A percentile compares a stretch with the other conserved stretches of the same genome.
phyloP scores from a whole-genome alignment of 257 asterid genomes.

The Striga asiatica region DNA sequence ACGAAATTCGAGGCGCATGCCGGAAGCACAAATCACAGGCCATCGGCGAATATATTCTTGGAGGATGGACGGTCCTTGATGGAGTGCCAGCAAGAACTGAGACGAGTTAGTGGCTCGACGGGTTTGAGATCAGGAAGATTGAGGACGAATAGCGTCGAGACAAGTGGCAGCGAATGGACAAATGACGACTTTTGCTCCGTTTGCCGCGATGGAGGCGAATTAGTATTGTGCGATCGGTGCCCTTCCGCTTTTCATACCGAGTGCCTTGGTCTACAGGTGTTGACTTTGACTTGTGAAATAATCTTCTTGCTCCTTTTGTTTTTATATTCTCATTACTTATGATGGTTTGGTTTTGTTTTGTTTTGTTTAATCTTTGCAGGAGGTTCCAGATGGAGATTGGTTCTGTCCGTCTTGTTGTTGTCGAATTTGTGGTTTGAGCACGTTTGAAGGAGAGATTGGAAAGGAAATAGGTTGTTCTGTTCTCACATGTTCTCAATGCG shows the following conservation, averaged over 20 bases:
- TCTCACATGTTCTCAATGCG: conserved; percentile 64
- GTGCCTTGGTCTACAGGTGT: conserved; percentile 85
- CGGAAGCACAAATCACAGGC: conserved; percentile 44
- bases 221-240: conserved; percentile 76
- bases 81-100: conserved; percentile 55
- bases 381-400: conserved; percentile 88
- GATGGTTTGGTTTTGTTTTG: neutral
- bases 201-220: conserved; percentile 76
- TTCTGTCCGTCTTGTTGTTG: conserved; percentile 96
- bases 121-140: too few relatives aligned
- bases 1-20: conserved; percentile 66
- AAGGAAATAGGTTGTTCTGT: conserved; percentile 18
- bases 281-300: neutral
- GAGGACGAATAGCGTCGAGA: neutral
- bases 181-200: conserved; percentile 72
- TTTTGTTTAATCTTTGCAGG: conserved; percentile 35
- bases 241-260: conserved; percentile 81
- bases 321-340: conserved; percentile 7
- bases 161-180: neutral
- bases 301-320: neutral
- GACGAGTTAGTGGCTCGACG: neutral
- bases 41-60: conserved; percentile 54
- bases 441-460: conserved; percentile 16
- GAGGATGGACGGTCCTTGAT: conserved; percentile 72
- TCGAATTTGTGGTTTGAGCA: conserved; percentile 46